Evolutionary conservation across 2,329 filamentous ascomycete species (phyloP).

Genomic region (Sarocladium oryzae): DNA sequence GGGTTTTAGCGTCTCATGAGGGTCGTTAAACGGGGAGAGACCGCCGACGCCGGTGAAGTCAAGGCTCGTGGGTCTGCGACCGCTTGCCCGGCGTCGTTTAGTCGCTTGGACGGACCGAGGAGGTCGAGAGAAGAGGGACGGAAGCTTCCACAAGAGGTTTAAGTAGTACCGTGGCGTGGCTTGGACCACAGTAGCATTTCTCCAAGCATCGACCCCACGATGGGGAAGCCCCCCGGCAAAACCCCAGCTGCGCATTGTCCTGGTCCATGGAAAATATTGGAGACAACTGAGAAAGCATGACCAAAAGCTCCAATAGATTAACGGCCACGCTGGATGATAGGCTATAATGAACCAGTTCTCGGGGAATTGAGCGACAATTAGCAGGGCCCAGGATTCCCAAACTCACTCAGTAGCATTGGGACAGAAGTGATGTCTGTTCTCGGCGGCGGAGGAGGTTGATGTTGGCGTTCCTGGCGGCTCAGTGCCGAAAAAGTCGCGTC

Average conservation of each 20-base stretch:
- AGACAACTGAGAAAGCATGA: neutral
- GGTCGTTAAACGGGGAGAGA: neutral
- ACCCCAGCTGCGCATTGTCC: neutral
- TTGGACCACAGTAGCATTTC: neutral
- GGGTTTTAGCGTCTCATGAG: neutral
- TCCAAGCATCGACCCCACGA: conserved; percentile 7
- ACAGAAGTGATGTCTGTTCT: no score
- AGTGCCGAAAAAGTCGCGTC: no score
- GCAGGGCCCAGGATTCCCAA: neutral
- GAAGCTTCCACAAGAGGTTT: conserved; percentile 1
- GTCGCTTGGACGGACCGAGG: conserved; percentile 7
- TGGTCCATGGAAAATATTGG: neutral
- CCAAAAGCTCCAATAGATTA: neutral
- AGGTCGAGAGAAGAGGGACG: conserved; percentile 3
- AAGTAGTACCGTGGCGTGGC: neutral
- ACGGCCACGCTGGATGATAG: neutral
- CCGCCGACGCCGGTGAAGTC: neutral
- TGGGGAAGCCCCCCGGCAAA: conserved; percentile 7
- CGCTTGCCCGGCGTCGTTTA: neutral
- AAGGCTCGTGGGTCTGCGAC: neutral
- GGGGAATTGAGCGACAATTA: neutral
- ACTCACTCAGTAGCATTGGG: neutral
- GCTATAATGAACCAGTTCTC: neutral
- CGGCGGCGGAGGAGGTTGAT: no score
- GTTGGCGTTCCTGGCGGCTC: no score